Percentiles rank a stretch among this genome's conserved stretches.
phyloP scores from a whole-genome alignment of 2,329 filamentous ascomycete species.

The Colletotrichum cordylinicola region DNA sequence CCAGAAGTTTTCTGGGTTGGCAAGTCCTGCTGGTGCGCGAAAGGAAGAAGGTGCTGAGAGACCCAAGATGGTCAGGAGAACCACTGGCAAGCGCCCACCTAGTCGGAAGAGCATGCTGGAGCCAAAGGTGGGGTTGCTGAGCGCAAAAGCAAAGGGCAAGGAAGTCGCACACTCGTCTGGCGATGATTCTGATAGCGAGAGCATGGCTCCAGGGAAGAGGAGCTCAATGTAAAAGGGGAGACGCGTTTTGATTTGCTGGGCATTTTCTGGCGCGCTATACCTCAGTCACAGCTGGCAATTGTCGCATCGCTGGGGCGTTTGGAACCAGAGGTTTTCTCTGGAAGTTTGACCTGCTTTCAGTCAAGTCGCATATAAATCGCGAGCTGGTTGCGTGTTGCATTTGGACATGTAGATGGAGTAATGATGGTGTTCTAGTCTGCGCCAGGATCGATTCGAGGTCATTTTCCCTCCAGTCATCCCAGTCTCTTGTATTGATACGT shows the following conservation, averaged over 20 bases:
- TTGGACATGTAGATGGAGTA: constrained; percentile 15
- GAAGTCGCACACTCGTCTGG: constrained; percentile 41
- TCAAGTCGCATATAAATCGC: not conserved
- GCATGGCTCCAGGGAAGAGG: constrained; percentile 34
- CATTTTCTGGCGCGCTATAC: constrained; percentile 23
- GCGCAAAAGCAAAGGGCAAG: constrained; percentile 54
- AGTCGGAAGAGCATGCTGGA: constrained; percentile 51
- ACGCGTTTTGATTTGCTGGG: constrained; percentile 14
- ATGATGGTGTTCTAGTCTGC: constrained; percentile 9
- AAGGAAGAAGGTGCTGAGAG: constrained; percentile 28
- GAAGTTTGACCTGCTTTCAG: not conserved
- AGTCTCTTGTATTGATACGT: constrained; percentile 17
- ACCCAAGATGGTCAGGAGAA: constrained; percentile 32
- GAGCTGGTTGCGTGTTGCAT: constrained; percentile 3
- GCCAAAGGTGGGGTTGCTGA: constrained; percentile 37
- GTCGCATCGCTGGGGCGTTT: constrained; percentile 17
- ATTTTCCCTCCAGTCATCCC: not conserved
- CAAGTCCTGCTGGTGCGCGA: constrained; percentile 41
- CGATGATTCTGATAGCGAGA: constrained; percentile 31
- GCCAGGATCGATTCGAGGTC: not conserved
- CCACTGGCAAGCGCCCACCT: constrained; percentile 34
- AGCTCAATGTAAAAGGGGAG: constrained; percentile 44
- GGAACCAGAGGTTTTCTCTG: not conserved
- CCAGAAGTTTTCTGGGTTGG: constrained; percentile 23
- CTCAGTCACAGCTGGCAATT: constrained; percentile 11